Base-by-base conservation (phyloP, 2,329 filamentous ascomycete genomes). In the Exserohilum rostratum region DNA sequence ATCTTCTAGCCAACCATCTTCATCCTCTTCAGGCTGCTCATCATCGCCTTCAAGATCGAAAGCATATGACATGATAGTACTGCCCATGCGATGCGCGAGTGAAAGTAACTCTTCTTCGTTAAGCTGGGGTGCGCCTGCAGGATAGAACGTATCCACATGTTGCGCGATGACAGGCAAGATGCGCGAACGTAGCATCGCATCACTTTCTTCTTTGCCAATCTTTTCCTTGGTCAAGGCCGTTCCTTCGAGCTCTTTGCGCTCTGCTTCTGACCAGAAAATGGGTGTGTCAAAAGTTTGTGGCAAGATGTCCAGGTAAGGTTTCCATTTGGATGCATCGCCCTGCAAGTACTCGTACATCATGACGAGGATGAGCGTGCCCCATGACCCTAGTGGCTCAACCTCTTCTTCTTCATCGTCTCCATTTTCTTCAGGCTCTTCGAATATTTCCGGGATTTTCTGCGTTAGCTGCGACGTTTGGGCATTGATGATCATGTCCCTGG, bases 1-100 rank as follows among this genome's bases (percentile, higher is more conserved):
- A n/a, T 67, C 65, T 20, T 66, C 60, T 1, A 65, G 46, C 65
- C 65, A 67, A 6, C 65, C 65, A 13, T 67, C 65, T 12, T 62
- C 65, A 3, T 61, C 58, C 9, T 67, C 63, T 0, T 25, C 22
- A 25, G 50, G 49, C 5, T 63, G 46, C 2, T 66, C 65, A 4
- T 57, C 51, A 4, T 60, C 56, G 9, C 63, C 59, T 1, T 63
- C 63, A 3, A 67, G 53, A 22, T 67, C 63, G 12, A 67, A 67
- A 9, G 63, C 65, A 15, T 67, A 67, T 11, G 63, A 55, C 65
- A 67, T 67, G 11, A 67, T 61, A 0, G 60, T 66, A 25, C 65
- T 67, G 5, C 65, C 65, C 46, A 67, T 63, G 1, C 50, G 55
- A 22, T 67, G 65, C 25, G 65, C 65, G 25, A 67, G 54, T 4